Evolutionary conservation across 805 yeast genomes (phyloP).

Genomic region (Pichia phayaonensis): DNA sequence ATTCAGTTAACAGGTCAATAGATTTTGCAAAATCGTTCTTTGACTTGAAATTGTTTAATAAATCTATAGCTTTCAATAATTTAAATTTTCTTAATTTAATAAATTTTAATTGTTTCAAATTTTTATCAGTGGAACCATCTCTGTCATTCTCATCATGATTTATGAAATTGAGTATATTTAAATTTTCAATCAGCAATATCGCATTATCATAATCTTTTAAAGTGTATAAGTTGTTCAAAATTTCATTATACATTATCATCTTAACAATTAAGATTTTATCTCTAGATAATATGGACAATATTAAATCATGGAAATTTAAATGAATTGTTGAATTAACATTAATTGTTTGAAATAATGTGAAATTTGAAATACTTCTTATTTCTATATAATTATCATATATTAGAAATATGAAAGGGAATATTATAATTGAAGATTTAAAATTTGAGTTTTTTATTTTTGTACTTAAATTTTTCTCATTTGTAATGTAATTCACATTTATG

Average conservation of each 20-base stretch:
- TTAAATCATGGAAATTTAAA: neutral
- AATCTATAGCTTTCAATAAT: constrained; percentile 30
- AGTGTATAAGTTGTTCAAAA: constrained; percentile 25
- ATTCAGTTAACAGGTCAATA: constrained; percentile 40
- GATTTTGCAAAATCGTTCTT: constrained; percentile 28
- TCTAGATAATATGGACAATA: constrained; percentile 25
- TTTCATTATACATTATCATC: constrained; percentile 24
- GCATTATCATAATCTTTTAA: constrained; percentile 34
- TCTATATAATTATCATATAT: constrained; percentile 27
- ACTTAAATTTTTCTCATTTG: constrained; percentile 10
- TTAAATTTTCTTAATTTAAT: constrained; percentile 37
- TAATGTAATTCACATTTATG: constrained; percentile 16
- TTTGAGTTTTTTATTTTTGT: constrained; percentile 8
- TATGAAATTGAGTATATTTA: constrained; percentile 22
- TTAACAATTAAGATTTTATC: constrained; percentile 18
- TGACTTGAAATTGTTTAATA: constrained; percentile 19
- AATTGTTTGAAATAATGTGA: constrained; percentile 28
- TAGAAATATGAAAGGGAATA: constrained; percentile 34
- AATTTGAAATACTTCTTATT: constrained; percentile 32
- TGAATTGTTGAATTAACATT: neutral
- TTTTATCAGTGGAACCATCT: constrained; percentile 2
- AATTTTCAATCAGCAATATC: constrained; percentile 32
- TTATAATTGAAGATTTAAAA: constrained; percentile 26
- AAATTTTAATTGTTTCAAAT: constrained; percentile 26
- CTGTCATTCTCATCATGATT: neutral